A percentile compares a stretch with the other conserved stretches of the same genome.
phyloP scores from a whole-genome alignment of 345 rosid species.

The Brassica napus region DNA sequence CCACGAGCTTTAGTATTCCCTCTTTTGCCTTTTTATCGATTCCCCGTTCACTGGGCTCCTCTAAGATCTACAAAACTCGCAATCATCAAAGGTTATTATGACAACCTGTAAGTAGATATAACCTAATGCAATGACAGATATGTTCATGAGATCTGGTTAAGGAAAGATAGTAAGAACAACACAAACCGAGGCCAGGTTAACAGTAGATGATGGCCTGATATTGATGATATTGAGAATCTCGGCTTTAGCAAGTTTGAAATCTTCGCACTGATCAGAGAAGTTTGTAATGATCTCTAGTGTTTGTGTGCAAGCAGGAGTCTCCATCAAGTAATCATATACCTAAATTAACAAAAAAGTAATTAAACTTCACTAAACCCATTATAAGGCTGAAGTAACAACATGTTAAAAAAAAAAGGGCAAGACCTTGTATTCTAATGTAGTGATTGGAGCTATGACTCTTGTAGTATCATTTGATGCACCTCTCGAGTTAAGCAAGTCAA shows the following conservation, averaged over 20 bases:
- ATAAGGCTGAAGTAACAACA: background rate
- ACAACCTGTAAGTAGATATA: background rate
- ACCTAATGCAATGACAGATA: background rate
- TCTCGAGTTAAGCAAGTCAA: constrained; percentile 62
- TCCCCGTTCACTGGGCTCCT: constrained; percentile 4
- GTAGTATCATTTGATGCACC: constrained; percentile 72
- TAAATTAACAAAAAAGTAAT: constrained; percentile 3
- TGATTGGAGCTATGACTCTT: constrained; percentile 61
- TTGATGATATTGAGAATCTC: constrained; percentile 81
- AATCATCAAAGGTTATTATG: background rate
- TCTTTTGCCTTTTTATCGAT: background rate
- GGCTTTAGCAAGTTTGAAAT: constrained; percentile 69
- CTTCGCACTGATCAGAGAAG: constrained; percentile 57
- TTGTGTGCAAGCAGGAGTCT: constrained; percentile 61
- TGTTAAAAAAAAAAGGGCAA: background rate
- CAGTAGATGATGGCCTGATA: constrained; percentile 53
- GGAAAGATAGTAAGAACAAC: background rate
- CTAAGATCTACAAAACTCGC: constrained; percentile 34
- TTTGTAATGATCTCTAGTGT: constrained; percentile 54
- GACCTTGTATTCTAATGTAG: constrained; percentile 69
- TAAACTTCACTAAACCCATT: background rate
- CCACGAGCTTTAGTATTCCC: constrained; percentile 34
- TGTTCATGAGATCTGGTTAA: background rate
- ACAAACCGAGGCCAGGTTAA: constrained; percentile 60
- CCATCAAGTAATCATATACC: constrained; percentile 76